Base-by-base conservation (phyloP, 495 filamentous ascomycete genomes). In the Pyronema omphalodes region DNA sequence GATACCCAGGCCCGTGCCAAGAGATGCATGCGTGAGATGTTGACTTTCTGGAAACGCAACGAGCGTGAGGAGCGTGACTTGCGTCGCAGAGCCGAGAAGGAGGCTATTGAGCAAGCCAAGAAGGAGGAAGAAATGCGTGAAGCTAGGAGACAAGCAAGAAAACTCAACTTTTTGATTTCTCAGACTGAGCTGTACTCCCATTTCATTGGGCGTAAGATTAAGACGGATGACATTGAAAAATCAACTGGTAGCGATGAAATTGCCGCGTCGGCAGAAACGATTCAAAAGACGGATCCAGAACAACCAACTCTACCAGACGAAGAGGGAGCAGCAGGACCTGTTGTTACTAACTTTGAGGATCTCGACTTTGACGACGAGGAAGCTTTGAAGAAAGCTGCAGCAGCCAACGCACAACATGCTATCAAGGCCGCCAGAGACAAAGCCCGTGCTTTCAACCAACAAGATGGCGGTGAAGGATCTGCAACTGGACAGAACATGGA, bases 1-100 rank as follows among this genome's bases (percentile, higher is more conserved):
- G 91, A 99, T 67, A 84, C 91, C 0, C 93, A 96, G 59, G 91
- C 93, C 39, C 80, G 93, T 17, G 93, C 91, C 15, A 99, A 99
- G 73, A 80, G 91, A 46, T 88, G 85, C 51, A 99, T 99, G 91
- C 80, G 91, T 59, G 91, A 99, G 70, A 99, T 99, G 91, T 91
- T 95, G 80, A 78, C 83, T 33, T 99, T 96, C 79, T 99, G 91
- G 91, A 96, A 96, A 67, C 83, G 88, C 47, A 99, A 99, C 68
- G 91, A 99, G 69, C 79, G 88, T 39, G 93, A 96, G 63, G 91
- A 99, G 68, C 83, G 93, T 56, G 91, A 96, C 62, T 71, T 93
- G 55, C 81, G 91, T 49, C 93, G 93, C 66, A 77, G 85, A 45
- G 93, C 91, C 11, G 91, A 99, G 72, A 85, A 82, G 65, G 88